A percentile compares a stretch with the other conserved stretches of the same genome.
Conservation (phyloP, 179 eudicot species). For the Silene coronaria region DNA sequence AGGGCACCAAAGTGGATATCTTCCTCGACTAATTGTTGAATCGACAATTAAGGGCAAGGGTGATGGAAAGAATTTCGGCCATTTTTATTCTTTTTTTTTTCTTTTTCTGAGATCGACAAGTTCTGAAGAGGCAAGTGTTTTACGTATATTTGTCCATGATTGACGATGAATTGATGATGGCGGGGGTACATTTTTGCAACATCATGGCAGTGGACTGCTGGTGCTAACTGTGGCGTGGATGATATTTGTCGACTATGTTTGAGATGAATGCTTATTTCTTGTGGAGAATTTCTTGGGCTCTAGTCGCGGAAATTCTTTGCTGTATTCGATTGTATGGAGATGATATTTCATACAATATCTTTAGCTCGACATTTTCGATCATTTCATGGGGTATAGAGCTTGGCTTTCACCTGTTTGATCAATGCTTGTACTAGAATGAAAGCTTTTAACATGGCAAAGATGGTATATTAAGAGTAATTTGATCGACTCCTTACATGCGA, state of each 20-base stretch:
- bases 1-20: no score
- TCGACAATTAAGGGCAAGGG: conserved; percentile 16
- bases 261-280: conserved; percentile 26
- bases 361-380: neutral
- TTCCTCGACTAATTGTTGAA: no score
- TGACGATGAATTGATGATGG: conserved; percentile 14
- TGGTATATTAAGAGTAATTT: no score
- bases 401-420: conserved; percentile 1
- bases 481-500: no score
- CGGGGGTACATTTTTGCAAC: conserved; percentile 11
- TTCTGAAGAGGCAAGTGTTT: conserved; percentile 9
- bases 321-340: conserved; percentile 19
- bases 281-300: conserved; percentile 13
- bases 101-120: conserved; percentile 5
- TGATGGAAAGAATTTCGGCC: conserved; percentile 17
- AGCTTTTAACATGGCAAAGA: neutral
- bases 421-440: conserved; percentile 1
- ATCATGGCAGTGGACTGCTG: conserved; percentile 4
- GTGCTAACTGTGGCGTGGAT: conserved; percentile 14
- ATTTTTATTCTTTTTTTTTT: conserved; percentile 13
- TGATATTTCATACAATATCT: conserved; percentile 13
- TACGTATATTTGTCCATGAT: conserved; percentile 11
- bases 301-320: conserved; percentile 18
- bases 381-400: neutral
- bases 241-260: conserved; percentile 20